Evolutionary conservation across 2,329 filamentous ascomycete species (phyloP).

Genomic region (Cladophialophora carrionii): DNA sequence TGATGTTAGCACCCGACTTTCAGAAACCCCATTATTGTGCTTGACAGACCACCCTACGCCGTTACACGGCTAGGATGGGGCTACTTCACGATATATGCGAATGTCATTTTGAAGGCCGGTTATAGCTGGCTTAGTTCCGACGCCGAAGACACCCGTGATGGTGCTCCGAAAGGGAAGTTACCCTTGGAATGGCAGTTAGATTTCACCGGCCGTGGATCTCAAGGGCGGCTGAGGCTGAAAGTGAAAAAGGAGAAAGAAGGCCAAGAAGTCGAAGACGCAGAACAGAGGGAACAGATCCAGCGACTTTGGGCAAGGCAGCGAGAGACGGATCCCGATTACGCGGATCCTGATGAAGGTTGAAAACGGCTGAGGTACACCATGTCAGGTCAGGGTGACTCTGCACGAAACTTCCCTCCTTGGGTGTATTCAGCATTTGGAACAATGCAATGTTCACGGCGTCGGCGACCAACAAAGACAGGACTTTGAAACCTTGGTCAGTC

Average conservation of each 20-base stretch:
- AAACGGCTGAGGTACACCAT: neutral
- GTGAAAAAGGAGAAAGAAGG: constrained; percentile 37
- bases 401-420: neutral
- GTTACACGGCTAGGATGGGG: constrained; percentile 36
- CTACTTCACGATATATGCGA: constrained; percentile 34
- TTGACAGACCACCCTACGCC: constrained; percentile 33
- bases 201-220: constrained; percentile 34
- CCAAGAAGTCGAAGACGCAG: constrained; percentile 32
- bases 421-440: neutral
- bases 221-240: constrained; percentile 33
- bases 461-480: neutral
- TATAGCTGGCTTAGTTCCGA: constrained; percentile 35
- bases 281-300: constrained; percentile 25
- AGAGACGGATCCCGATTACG: constrained; percentile 10
- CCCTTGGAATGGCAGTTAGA: constrained; percentile 37
- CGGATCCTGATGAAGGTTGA: neutral
- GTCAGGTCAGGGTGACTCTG: neutral
- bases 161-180: constrained; percentile 31
- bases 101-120: constrained; percentile 34
- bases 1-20: constrained; percentile 35
- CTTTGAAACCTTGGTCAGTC: neutral
- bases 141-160: constrained; percentile 34
- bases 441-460: neutral
- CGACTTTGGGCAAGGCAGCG: constrained; percentile 24
- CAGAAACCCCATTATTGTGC: constrained; percentile 29